Percentiles rank a stretch among this genome's conserved stretches.
These are phyloP conservation scores for Fusarium phyllophilum DNA, from an alignment of 2,329 filamentous ascomycete species.

Conservation along the genomic window DNA sequence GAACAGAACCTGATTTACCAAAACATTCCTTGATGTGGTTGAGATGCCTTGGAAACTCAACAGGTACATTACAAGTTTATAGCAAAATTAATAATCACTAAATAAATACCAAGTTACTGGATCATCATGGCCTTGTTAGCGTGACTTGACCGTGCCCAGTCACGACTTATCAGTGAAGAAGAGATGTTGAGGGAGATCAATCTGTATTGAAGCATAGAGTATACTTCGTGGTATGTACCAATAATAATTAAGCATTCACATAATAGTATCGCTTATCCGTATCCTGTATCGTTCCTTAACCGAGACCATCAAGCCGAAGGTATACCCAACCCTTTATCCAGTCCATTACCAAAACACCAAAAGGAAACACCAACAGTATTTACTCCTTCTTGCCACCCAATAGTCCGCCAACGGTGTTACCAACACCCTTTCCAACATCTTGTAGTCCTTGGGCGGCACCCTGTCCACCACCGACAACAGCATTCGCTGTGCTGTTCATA, in stretches of 20 bases:
- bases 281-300: not conserved
- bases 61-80: not conserved
- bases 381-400: conserved; percentile 49
- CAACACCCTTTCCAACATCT: conserved; percentile 24
- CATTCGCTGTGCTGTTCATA: conserved; percentile 41
- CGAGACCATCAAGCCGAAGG: not conserved
- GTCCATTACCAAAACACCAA: conserved; percentile 14
- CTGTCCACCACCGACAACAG: conserved; percentile 48
- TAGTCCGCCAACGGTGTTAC: conserved; percentile 47
- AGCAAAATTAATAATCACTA: not conserved
- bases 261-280: not conserved
- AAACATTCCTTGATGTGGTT: conserved; percentile 6
- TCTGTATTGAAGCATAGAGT: not conserved
- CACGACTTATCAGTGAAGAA: not conserved
- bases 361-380: not conserved
- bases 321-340: not conserved
- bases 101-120: not conserved
- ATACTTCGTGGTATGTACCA: not conserved
- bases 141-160: not conserved
- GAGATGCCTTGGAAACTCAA: not conserved
- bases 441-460: conserved; percentile 47
- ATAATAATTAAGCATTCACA: conserved; percentile 11
- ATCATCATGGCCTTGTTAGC: not conserved
- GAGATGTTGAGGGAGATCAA: not conserved
- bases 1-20: not conserved